Evolutionary conservation across 2,329 filamentous ascomycete species (phyloP).

Genomic region (Penicillium psychrosexuale): DNA sequence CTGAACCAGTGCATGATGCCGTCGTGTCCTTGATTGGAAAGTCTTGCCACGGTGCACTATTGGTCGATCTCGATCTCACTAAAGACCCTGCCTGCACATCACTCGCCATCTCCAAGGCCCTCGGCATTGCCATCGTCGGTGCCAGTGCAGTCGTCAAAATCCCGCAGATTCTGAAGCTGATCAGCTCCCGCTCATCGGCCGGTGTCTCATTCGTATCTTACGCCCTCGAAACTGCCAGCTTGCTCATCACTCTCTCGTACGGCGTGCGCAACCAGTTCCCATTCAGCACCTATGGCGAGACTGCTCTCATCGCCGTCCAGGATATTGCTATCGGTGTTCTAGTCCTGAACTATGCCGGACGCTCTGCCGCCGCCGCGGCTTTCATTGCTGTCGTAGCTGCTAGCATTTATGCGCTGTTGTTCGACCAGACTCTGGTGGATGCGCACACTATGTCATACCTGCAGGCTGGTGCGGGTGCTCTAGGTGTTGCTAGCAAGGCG

Average conservation of each 20-base stretch:
- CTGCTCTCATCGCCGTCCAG: conserved; percentile 84
- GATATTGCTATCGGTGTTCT: conserved; percentile 86
- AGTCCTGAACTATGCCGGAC: conserved; percentile 78
- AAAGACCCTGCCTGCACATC: conserved; percentile 77
- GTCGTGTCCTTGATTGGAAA: conserved; percentile 77
- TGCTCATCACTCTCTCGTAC: conserved; percentile 88
- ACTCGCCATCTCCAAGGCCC: conserved; percentile 83
- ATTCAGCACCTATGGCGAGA: conserved; percentile 96
- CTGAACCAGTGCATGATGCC: conserved; percentile 68
- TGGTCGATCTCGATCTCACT: conserved; percentile 76
- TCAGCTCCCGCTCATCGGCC: conserved; percentile 72
- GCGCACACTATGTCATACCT: conserved; percentile 67
- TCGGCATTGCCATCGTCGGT: conserved; percentile 89
- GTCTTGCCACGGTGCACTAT: conserved; percentile 77
- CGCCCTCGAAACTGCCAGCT: conserved; percentile 82
- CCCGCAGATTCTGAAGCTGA: conserved; percentile 90
- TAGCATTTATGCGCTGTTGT: conserved; percentile 68
- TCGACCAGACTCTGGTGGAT: conserved; percentile 58
- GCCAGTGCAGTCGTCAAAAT: conserved; percentile 92
- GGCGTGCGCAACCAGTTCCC: conserved; percentile 88
- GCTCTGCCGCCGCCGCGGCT: conserved; percentile 64
- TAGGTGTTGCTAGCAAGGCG: conserved; percentile 86
- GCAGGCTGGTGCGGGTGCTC: conserved; percentile 76
- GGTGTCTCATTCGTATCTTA: conserved; percentile 90
- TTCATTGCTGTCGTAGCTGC: conserved; percentile 76